Base-by-base conservation (phyloP, 2,329 filamentous ascomycete species). In the Fusarium fujikuroi region DNA sequence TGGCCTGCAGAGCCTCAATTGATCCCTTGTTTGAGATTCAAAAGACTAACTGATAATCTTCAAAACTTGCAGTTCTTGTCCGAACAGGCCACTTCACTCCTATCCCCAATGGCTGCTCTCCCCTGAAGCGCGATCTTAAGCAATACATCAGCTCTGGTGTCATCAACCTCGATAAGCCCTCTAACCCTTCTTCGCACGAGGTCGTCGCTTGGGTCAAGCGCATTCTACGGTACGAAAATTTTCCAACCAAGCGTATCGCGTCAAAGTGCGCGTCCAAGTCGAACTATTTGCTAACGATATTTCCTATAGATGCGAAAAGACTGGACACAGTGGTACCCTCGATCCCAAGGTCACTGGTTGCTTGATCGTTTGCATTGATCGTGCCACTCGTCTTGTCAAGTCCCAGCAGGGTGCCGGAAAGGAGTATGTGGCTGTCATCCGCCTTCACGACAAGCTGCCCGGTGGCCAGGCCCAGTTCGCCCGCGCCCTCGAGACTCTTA, bases 131-230 rank as follows among this genome's bases (percentile, higher is more conserved):
- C 84, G 95, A 98, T 83, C 89, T 99, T 81, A 98, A 98, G 88
- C 95, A 93, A 74, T 99, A 98, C 87, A 92, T 99, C 82, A 95
- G 93, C 83, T 97, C 94, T 74, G 96, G 96, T 85, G 95, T 99
- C 67, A 98, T 99, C 86, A 99, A 99, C 87, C 92, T 98, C 78
- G 83, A 85, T 75, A 85, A 85, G 87, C 96, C 95, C 65, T 97
- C 95, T 60, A 99, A 99, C 87, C 95, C 95, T 61, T 98, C 95
- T 76, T 96, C 93, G 80, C 96, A 99, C 89, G 96, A 99, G 88
- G 96, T 99, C 76, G 96, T 99, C 81, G 95, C 96, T 76, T 99
- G 96, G 96, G 93, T 98, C 78, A 99, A 99, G 92, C 92, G 95
- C 79, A 98, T 98, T 80, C 89, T 99, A 63, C 92, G 93, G 92